Evolutionary conservation across 2,329 filamentous ascomycete species (phyloP), one percentile per base, ranked within the genome.

Genomic region (Calonectria henricotiae): DNA sequence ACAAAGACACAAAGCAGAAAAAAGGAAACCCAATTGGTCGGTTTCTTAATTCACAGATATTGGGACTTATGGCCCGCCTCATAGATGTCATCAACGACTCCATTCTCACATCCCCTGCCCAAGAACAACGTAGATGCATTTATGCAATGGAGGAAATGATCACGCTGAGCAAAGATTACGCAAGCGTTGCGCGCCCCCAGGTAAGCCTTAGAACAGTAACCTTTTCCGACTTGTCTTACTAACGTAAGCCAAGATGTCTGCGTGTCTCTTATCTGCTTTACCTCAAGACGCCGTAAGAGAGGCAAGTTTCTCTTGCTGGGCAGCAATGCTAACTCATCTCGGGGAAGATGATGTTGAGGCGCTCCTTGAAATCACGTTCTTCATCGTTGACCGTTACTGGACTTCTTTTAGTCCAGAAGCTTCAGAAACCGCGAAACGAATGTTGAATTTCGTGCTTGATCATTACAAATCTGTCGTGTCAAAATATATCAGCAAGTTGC

Each of bases 81-180:
- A 94, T 94, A 0, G 91, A 95, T 65, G 85, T 89, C 11, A 91
- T 98, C 69, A 96, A 95, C 76, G 92, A 94, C 78, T 85, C 87
- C 13, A 79, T 82, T 39, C 84, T 85, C 44, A 83, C 86, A 23
- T 86, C 88, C 82, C 73, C 85, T 83, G 76, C 88, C 79, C 77
- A 87, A 55, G 95, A 98, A 79, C 94, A 95, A 77, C 90, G 89
- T 67, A 89, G 93, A 69, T 95, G 92, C 75, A 90, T 99, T 9
- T 89, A 90, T 73, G 95, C 94, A 5, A 92, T 99, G 79, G 93
- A 94, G 75, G 94, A 97, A 79, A 93, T 99, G 89, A 92, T 98
- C 61, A 90, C 86, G 65, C 86, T 97, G 60, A 93, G 94, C 51
- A 92, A 91, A 76, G 87, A 87, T 2, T 91, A 93, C 77, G 90